A percentile compares a stretch with the other conserved stretches of the same genome.
phyloP scores from a whole-genome alignment of 169 alveolate species.

The Cryptosporidium xiaoi region DNA sequence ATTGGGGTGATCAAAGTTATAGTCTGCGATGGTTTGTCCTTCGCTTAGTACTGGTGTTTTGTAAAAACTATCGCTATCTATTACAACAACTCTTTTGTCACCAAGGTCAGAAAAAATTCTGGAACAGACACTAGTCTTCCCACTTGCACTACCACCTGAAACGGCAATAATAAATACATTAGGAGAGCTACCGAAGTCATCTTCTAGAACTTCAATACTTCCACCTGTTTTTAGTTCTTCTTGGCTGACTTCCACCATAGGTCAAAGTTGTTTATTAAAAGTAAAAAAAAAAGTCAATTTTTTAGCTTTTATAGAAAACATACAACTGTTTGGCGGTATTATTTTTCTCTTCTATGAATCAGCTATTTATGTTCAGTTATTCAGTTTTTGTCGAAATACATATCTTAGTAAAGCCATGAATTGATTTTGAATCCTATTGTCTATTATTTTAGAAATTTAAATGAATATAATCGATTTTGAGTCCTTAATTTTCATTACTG shows the following conservation, averaged over 20 bases:
- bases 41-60: conserved; percentile 81
- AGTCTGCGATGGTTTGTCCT: conserved; percentile 78
- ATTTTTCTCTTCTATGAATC: too few relatives aligned
- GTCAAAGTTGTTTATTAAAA: too few relatives aligned
- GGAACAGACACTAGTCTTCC: conserved; percentile 83
- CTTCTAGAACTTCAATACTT: not conserved
- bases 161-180: conserved; percentile 80
- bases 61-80: conserved; percentile 82
- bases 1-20: conserved; percentile 88
- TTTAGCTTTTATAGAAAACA: too few relatives aligned
- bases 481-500: not conserved
- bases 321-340: too few relatives aligned
- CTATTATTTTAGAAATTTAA: not conserved
- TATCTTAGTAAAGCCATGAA: too few relatives aligned
- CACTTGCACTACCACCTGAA: conserved; percentile 87
- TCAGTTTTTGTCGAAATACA: too few relatives aligned
- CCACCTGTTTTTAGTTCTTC: not conserved
- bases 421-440: too few relatives aligned
- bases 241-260: too few relatives aligned
- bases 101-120: conserved; percentile 74
- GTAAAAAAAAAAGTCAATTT: too few relatives aligned
- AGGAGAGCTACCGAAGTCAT: not conserved
- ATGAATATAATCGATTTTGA: not conserved
- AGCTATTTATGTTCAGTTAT: too few relatives aligned
- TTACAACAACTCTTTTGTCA: conserved; percentile 74